Evolutionary conservation across 208 protist species (phyloP), one percentile per base, ranked within the genome.

Genomic region (Leishmania tarentolae): DNA sequence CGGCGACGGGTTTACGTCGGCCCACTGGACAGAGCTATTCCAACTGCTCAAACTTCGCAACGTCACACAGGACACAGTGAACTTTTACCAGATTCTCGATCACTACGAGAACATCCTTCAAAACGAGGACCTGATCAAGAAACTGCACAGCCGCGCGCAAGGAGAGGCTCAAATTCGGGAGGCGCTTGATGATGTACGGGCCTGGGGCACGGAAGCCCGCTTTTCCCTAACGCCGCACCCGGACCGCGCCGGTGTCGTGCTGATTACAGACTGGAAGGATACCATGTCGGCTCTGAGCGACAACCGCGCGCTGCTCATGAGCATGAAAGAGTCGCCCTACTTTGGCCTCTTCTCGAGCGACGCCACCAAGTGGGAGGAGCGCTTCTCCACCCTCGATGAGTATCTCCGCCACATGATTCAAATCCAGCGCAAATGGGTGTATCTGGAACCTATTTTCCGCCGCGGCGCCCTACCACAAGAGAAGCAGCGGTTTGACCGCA

Each of bases 351-450:
- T 99, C 77, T 81, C 93, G 46, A 98, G 91, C 82, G 91, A 99
- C 80, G 96, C 97, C 2, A 83, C 66, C 52, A 91, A 94, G 63
- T 99, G 98, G 96, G 97, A 99, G 87, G 79, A 91, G 71, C 96
- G 98, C 52, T 90, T 99, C 21, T 86, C 87, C 3, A 91, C 87
- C 24, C 91, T 99, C 24, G 96, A 98, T 82, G 90, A 96, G 74
- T 97, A 97, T 75, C 88, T 99, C 73, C 87, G 93, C 11, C 80
- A 92, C 68, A 98, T 99, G 89, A 99, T 98, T 77, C 91, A 95
- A 76, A 99, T 99, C 83, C 99, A 99, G 89, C 92, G 99, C 71
- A 99, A 99, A 85, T 99, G 98, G 99, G 93, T 99, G 11, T 99
- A 99, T 86, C 91, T 99, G 6, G 98, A 99, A 91, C 99, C 99